Evolutionary conservation across 495 filamentous ascomycete species (phyloP), one percentile per base, ranked within the genome.

Genomic region (Trichoderma asperelloides): DNA sequence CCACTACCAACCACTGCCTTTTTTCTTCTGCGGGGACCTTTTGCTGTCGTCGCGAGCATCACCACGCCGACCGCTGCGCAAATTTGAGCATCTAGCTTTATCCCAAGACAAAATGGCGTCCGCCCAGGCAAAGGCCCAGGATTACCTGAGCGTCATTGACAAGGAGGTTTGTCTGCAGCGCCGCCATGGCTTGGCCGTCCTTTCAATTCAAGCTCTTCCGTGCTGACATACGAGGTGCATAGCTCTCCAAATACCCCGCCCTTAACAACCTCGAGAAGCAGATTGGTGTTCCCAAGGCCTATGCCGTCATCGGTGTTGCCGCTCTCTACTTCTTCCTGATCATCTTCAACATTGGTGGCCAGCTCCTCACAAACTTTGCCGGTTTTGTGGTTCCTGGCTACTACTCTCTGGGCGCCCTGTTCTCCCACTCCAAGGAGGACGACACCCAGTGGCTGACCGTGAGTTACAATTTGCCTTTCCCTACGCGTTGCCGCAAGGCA

Each of bases 321-420:
- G 88, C 87, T 63, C 83, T 96, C 72, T 99, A 99, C 85, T 93
- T 96, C 85, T 97, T 97, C 86, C 86, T 99, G 21, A 91, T 98
- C 80, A 89, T 98, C 85, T 96, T 99, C 85, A 99, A 99, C 86
- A 93, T 97, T 71, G 95, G 92, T 69, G 94, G 95, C 74, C 91
- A 95, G 77, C 90, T 98, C 77, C 86, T 99, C 70, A 95, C 96
- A 75, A 99, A 99, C 81, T 81, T 96, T 69, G 96, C 96, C 65
- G 95, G 95, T 65, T 99, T 98, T 76, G 76, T 93, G 64, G 83
- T 99, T 69, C 95, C 95, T 62, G 93, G 89, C 67, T 99, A 99
- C 83, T 99, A 97, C 78, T 97, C 93, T 43, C 82, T 99, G 49
- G 84, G 89, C 69, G 94, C 95, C 25, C 81, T 99, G 67, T 98